Base-by-base conservation (phyloP, 257 asterid genomes). In the Nicotiana tomentosiformis region DNA sequence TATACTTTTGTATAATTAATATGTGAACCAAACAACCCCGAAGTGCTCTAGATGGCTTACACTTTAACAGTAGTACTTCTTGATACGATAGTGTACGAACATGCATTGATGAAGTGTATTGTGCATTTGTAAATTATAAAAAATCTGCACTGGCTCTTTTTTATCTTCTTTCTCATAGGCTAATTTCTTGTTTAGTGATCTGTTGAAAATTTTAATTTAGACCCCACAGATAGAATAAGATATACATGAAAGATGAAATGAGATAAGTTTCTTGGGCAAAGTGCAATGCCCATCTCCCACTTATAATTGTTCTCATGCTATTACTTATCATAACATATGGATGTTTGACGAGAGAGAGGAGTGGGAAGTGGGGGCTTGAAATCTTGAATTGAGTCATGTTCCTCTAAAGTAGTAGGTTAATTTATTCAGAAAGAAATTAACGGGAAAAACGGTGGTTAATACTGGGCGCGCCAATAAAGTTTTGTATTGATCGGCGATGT, bases 71-170 rank as follows among this genome's bases (percentile, higher is more conserved):
- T 20, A 39, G 78, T 79, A 70, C 84, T 79, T 80, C 84, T 62
- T 46, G 83, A 88, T 89, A 91, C 91, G 91, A 91, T 89, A 82
- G 64, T 87, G 96, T 93, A 94, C 97, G 97, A 92, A 89, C 93
- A 88, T 84, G 90, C 90, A 87, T 66, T 33, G 83, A 82, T 84
- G 46, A 77, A 30, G 85, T 77, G 65, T 46, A 56, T 68, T 78
- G 46, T 68, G 79, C 67, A 16, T 57, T 7, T 67, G 30, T 62
- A 70, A 77, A 81, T 74, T 53, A 60, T 46, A 65, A 81, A 65
- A 68, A 82, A 57, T 74, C 30, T 3, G 70, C 86, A 72, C 49
- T 78, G 26, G 26, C 23, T 46, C 20, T 77, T 62, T 77, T 65
- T 14, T 84, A 18, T 17, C 11, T 43, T 11, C 23, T 20, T 4